phyloP scores from a whole-genome alignment of 2,329 filamentous ascomycete species.

The Lachnellula suecica region DNA sequence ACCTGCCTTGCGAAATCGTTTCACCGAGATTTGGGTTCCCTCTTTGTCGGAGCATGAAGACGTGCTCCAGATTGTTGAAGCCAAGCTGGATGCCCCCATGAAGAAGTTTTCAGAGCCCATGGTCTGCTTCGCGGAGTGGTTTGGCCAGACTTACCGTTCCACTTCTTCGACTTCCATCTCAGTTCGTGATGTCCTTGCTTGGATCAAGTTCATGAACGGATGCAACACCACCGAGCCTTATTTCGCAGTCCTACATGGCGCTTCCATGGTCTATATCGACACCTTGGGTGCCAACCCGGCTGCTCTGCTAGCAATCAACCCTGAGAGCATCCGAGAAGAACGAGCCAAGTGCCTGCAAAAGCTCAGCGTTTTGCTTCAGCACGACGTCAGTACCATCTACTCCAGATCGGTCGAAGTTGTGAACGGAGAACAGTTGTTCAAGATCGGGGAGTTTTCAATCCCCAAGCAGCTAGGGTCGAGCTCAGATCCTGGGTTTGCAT shows the following conservation, averaged over 20 bases:
- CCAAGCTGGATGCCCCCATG: conserved; percentile 63
- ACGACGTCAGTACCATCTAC: conserved; percentile 67
- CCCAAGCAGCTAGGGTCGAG: conserved; percentile 47
- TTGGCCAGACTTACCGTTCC: conserved; percentile 77
- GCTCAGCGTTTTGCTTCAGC: conserved; percentile 64
- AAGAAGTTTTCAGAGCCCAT: conserved; percentile 65
- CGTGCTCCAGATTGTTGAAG: conserved; percentile 79
- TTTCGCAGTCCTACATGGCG: conserved; percentile 73
- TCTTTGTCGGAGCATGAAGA: conserved; percentile 82
- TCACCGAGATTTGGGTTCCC: conserved; percentile 98
- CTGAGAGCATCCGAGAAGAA: conserved; percentile 68
- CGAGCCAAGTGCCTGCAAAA: conserved; percentile 71
- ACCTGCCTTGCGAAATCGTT: conserved; percentile 89
- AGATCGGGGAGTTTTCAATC: conserved; percentile 75
- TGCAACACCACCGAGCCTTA: conserved; percentile 40
- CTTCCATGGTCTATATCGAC: conserved; percentile 93
- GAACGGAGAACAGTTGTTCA: conserved; percentile 53
- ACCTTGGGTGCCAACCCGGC: conserved; percentile 94
- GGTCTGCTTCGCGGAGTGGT: conserved; percentile 90
- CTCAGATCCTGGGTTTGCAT: conserved; percentile 65
- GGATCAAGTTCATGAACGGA: conserved; percentile 88
- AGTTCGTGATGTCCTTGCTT: conserved; percentile 87
- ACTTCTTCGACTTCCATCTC: conserved; percentile 77
- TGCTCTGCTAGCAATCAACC: conserved; percentile 73
- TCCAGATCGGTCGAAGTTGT: conserved; percentile 58